Percentiles rank a stretch among this genome's conserved stretches.
Evolutionary conservation across 805 yeast species (phyloP).

Genomic region (Sugiyamaella qingdaonensis): DNA sequence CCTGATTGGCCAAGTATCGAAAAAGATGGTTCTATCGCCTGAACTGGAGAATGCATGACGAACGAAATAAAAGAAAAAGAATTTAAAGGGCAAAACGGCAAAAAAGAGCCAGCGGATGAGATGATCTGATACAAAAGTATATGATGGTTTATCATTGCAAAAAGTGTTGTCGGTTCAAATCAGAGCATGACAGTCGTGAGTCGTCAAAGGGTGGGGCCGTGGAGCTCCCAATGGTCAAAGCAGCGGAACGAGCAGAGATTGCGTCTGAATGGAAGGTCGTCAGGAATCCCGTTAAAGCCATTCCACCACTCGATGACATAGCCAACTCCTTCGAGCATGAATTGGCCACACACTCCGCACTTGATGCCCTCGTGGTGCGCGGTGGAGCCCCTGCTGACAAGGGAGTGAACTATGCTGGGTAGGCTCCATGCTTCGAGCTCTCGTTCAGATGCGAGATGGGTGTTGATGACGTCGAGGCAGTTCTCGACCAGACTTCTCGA

Average conservation of each 20-base stretch:
- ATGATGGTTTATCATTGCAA: no score
- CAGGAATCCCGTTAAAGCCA: slow-evolving; percentile 8
- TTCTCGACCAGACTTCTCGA: neutral
- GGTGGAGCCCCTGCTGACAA: slow-evolving; percentile 23
- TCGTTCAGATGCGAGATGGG: slow-evolving; percentile 5
- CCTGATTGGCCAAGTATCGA: slow-evolving; percentile 51
- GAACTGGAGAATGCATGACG: slow-evolving; percentile 26
- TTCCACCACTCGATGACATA: slow-evolving; percentile 34
- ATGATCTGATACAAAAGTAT: neutral
- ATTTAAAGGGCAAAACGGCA: neutral
- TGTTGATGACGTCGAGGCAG: slow-evolving; percentile 10
- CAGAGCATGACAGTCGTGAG: neutral
- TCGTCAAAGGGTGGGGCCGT: neutral
- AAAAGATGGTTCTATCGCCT: slow-evolving; percentile 59
- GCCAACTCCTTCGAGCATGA: slow-evolving; percentile 26
- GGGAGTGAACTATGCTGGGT: slow-evolving; percentile 10
- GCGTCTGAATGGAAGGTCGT: slow-evolving; percentile 10
- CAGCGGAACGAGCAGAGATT: slow-evolving; percentile 15
- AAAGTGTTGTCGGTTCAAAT: no score
- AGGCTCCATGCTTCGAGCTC: slow-evolving; percentile 24
- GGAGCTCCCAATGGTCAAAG: slow-evolving; percentile 14
- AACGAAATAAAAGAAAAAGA: neutral
- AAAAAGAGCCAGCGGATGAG: neutral
- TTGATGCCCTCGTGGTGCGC: slow-evolving; percentile 14
- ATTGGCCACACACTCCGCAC: slow-evolving; percentile 31